Conservation (phyloP, 495 filamentous ascomycete species). For the Aspergillus bridgeri region DNA sequence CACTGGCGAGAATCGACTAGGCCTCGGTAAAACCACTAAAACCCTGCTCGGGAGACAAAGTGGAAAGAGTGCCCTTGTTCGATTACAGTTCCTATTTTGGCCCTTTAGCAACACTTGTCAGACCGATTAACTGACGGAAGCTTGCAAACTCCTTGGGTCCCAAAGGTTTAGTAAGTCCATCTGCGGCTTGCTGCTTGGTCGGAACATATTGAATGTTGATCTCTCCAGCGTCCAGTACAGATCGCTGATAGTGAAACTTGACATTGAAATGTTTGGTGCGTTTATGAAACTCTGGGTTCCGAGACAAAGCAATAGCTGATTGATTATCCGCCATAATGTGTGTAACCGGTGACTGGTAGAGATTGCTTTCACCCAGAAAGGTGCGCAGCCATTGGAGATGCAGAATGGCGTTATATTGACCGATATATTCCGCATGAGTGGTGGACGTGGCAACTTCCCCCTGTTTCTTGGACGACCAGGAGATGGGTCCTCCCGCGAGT, state of each 20-base stretch:
- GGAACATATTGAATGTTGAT: slow-evolving; percentile 17
- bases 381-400: slow-evolving; percentile 16
- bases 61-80: slow-evolving; percentile 16
- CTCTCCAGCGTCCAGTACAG: slow-evolving; percentile 11
- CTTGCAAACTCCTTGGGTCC: slow-evolving; percentile 9
- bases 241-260: slow-evolving; percentile 21
- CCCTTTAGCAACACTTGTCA: slow-evolving; percentile 7
- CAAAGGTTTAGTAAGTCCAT: slow-evolving; percentile 18
- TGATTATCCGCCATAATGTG: slow-evolving; percentile 19
- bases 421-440: slow-evolving; percentile 17
- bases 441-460: slow-evolving; percentile 17
- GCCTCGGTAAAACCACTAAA: slow-evolving; percentile 19
- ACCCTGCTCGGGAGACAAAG: slow-evolving; percentile 11
- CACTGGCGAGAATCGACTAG: slow-evolving; percentile 10
- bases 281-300: slow-evolving; percentile 17
- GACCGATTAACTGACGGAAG: slow-evolving; percentile 2
- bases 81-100: slow-evolving; percentile 6
- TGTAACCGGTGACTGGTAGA: slow-evolving; percentile 14
- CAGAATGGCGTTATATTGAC: slow-evolving; percentile 15
- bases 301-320: slow-evolving; percentile 14
- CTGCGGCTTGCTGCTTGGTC: slow-evolving; percentile 15
- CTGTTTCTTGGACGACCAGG: slow-evolving; percentile 12
- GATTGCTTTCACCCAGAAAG: slow-evolving; percentile 11
- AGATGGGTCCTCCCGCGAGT: slow-evolving; percentile 3
- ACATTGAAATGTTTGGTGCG: slow-evolving; percentile 20